Conservation (phyloP, 768 basidiomycete genomes). For the Strobilomyces dryophilus region DNA sequence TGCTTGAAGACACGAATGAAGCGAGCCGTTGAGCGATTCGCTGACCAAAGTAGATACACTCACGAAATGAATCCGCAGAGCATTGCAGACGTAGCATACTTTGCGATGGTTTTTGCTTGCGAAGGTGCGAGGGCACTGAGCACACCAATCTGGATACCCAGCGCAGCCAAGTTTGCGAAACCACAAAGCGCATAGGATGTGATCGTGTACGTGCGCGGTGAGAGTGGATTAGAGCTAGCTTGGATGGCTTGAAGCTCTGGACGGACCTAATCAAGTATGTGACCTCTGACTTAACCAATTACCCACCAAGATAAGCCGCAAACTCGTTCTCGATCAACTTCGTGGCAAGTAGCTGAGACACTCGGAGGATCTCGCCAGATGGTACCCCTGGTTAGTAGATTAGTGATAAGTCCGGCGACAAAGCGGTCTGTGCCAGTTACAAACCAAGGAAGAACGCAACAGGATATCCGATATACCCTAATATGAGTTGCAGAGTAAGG, state of each 20-base stretch:
- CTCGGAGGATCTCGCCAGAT: constrained; percentile 71
- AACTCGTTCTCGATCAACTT: constrained; percentile 90
- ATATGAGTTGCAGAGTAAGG: constrained; percentile 78
- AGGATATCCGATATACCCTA: constrained; percentile 88
- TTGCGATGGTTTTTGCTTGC: constrained; percentile 66
- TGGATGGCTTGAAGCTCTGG: constrained; percentile 44
- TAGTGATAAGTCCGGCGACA: background rate
- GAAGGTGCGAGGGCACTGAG: constrained; percentile 66
- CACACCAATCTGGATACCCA: constrained; percentile 85
- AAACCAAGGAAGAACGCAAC: constrained; percentile 68
- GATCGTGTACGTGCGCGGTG: constrained; percentile 73
- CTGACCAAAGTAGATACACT: background rate
- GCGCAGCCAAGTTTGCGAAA: constrained; percentile 81
- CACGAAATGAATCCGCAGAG: constrained; percentile 63
- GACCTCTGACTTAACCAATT: background rate
- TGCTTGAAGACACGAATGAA: constrained; percentile 22
- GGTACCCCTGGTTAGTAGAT: constrained; percentile 53
- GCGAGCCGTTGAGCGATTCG: background rate
- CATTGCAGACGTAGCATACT: constrained; percentile 65
- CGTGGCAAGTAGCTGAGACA: constrained; percentile 79
- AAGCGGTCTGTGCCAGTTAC: background rate
- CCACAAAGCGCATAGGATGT: constrained; percentile 87
- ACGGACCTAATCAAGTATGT: background rate
- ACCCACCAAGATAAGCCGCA: constrained; percentile 57
- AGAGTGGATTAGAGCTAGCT: constrained; percentile 49